Evolutionary conservation across 148 eudicot genomes (phyloP).

Genomic region (Amaranthus hypochondriacus): DNA sequence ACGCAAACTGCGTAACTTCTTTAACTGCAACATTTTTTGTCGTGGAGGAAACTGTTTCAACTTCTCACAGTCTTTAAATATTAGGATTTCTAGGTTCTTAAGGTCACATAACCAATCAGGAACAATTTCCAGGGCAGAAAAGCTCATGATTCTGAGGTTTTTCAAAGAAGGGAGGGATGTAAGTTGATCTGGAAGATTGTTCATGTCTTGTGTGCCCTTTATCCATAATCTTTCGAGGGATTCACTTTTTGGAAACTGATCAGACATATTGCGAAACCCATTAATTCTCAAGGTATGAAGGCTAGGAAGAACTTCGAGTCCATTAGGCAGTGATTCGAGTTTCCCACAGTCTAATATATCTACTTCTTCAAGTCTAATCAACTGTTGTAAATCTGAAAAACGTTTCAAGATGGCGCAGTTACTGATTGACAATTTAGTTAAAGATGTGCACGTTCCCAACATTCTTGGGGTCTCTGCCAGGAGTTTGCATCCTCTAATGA

Average conservation of each 20-base stretch:
- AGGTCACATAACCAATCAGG: not conserved
- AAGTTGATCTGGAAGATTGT: not conserved
- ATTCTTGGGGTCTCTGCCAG: not conserved
- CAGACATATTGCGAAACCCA: not conserved
- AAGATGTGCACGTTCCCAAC: not conserved
- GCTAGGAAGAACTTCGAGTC: not conserved
- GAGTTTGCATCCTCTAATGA: not conserved
- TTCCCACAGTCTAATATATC: not conserved
- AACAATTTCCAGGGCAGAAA: not conserved
- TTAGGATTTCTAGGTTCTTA: not conserved
- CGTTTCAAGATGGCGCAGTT: not conserved
- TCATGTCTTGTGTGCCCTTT: not conserved
- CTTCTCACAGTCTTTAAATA: not conserved
- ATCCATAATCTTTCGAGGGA: not conserved
- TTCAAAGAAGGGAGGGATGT: not conserved
- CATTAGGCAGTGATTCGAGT: not conserved
- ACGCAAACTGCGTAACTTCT: slow-evolving; percentile 1
- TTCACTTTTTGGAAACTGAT: not conserved
- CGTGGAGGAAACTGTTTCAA: not conserved
- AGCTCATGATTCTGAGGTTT: not conserved
- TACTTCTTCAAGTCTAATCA: not conserved
- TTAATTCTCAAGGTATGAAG: not conserved
- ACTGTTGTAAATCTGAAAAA: not conserved
- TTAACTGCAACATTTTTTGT: not conserved
- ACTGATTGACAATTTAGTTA: not conserved